Evolutionary conservation across 108 stramenopile genomes (phyloP).

Genomic region (Cyclostephanos tholiformis): DNA sequence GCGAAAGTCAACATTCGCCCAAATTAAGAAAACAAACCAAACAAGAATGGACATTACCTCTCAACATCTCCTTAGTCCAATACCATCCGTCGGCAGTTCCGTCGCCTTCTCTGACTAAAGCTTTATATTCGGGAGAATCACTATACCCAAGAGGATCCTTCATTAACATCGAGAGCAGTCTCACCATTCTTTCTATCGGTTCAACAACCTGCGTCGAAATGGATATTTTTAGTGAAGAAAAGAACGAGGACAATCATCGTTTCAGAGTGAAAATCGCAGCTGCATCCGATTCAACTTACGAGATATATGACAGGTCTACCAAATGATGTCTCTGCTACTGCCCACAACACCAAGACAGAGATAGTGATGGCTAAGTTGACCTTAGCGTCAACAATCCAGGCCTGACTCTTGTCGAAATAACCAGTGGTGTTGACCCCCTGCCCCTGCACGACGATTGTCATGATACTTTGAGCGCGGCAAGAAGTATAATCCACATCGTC

Average conservation of each 20-base stretch:
- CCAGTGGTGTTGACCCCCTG: conserved; percentile 43
- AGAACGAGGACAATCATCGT: neutral
- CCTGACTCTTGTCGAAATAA: conserved; percentile 44
- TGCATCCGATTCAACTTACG: conserved; percentile 24
- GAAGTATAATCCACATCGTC: conserved; percentile 17
- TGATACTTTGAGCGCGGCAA: conserved; percentile 65
- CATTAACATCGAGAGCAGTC: conserved; percentile 74
- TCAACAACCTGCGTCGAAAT: conserved; percentile 55
- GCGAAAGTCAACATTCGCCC: neutral
- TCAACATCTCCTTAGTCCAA: conserved; percentile 79
- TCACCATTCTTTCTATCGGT: conserved; percentile 84
- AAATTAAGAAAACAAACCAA: neutral
- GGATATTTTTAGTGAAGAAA: neutral
- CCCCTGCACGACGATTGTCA: conserved; percentile 36
- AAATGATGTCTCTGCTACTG: conserved; percentile 75
- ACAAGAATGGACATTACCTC: conserved; percentile 39
- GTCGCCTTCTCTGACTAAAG: conserved; percentile 67
- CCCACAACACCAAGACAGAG: conserved; percentile 72
- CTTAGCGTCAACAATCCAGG: conserved; percentile 28
- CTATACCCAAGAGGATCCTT: conserved; percentile 84
- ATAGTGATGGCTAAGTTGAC: conserved; percentile 58
- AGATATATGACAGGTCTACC: conserved; percentile 71
- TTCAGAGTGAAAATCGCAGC: neutral
- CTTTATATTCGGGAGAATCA: conserved; percentile 66
- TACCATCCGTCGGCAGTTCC: conserved; percentile 50